These are phyloP conservation scores for Cyclostephanos invisitatus DNA, from an alignment of 108 stramenopile species.

Conservation along the genomic window DNA sequence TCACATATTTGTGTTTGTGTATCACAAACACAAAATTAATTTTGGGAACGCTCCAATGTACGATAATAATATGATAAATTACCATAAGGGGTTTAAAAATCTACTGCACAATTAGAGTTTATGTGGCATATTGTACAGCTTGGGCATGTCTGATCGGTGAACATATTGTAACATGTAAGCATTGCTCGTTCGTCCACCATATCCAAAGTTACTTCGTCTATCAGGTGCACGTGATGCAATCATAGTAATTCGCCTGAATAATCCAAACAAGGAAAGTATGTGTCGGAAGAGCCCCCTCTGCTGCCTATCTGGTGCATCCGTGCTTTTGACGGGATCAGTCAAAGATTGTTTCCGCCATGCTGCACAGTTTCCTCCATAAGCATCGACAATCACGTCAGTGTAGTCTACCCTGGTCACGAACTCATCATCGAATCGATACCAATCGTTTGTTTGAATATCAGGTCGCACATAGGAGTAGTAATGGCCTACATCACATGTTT, in stretches of 20 bases:
- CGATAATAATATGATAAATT: no score
- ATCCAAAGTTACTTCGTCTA: slow-evolving; percentile 54
- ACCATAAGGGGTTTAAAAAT: no score
- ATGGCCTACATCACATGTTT: slow-evolving; percentile 26
- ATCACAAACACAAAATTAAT: no score
- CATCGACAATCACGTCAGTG: slow-evolving; percentile 68
- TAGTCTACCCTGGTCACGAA: slow-evolving; percentile 59
- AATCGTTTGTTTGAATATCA: slow-evolving; percentile 55
- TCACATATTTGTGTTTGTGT: no score
- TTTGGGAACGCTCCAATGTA: no score
- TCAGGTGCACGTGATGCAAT: slow-evolving; percentile 18
- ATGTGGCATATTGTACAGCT: slow-evolving; percentile 34
- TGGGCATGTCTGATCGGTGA: slow-evolving; percentile 57
- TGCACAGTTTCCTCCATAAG: slow-evolving; percentile 49
- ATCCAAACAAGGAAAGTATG: slow-evolving; percentile 36
- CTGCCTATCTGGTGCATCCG: slow-evolving; percentile 1
- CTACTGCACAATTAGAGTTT: no score
- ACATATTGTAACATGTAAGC: slow-evolving; percentile 88
- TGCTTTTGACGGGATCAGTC: slow-evolving; percentile 7
- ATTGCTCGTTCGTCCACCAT: slow-evolving; percentile 69
- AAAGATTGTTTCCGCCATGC: slow-evolving; percentile 14
- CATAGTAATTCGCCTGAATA: slow-evolving; percentile 23
- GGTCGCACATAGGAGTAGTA: slow-evolving; percentile 82
- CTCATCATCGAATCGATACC: slow-evolving; percentile 88
- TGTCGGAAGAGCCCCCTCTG: slow-evolving; percentile 34